These are phyloP conservation scores for Beta lomatogona DNA, from an alignment of 179 eudicot genomes.

Conservation along the genomic window DNA sequence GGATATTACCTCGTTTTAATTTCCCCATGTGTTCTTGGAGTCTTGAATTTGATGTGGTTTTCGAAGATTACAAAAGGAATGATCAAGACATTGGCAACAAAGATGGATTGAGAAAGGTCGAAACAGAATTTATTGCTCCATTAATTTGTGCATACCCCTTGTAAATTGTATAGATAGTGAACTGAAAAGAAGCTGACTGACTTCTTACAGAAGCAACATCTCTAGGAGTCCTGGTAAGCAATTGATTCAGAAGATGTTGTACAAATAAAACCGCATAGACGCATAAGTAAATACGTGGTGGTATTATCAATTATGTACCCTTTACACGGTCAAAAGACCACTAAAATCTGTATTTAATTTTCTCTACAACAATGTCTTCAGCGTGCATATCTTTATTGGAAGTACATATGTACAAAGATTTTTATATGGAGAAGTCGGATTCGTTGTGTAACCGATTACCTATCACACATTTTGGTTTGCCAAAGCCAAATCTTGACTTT, in stretches of 20 bases:
- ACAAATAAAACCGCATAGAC: neutral
- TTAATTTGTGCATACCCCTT: slow-evolving; percentile 22
- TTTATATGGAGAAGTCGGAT: neutral
- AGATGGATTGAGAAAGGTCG: slow-evolving; percentile 28
- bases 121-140: neutral
- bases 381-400: neutral
- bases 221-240: slow-evolving; percentile 6
- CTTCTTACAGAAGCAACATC: slow-evolving; percentile 3
- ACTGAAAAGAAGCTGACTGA: slow-evolving; percentile 1
- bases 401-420: neutral
- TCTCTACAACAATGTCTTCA: neutral
- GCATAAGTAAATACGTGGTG: neutral
- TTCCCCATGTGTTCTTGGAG: slow-evolving; percentile 34
- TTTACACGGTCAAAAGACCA: neutral
- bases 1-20: slow-evolving; percentile 32
- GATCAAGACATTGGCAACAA: slow-evolving; percentile 44
- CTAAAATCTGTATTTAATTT: neutral
- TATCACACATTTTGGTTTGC: too few species aligned
- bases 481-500: too few species aligned
- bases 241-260: neutral
- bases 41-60: slow-evolving; percentile 50
- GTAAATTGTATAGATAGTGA: slow-evolving; percentile 22
- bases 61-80: slow-evolving; percentile 48
- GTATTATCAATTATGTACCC: neutral
- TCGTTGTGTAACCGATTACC: too few species aligned